A percentile compares a stretch with the other conserved stretches of the same genome.
These are phyloP conservation scores for Neonectria hederae DNA, from an alignment of 2,329 filamentous ascomycete genomes.

Conservation along the genomic window DNA sequence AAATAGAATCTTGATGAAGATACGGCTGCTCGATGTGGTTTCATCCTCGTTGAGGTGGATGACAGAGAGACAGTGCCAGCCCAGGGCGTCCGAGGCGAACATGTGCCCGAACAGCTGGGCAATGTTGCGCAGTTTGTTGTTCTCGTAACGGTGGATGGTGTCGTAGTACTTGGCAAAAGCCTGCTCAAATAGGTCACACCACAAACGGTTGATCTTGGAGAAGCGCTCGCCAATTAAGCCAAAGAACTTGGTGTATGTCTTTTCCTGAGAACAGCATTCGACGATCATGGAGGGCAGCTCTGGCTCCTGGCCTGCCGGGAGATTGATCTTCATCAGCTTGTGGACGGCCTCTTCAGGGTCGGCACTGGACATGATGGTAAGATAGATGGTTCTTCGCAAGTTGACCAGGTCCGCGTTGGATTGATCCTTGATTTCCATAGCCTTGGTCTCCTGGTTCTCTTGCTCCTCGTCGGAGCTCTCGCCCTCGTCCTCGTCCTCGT, in stretches of 20 bases:
- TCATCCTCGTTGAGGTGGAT: slow-evolving; percentile 96
- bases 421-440: slow-evolving; percentile 96
- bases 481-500: slow-evolving; percentile 68
- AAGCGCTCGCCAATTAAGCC: slow-evolving; percentile 94
- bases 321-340: slow-evolving; percentile 93
- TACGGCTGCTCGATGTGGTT: slow-evolving; percentile 94
- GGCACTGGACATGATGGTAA: slow-evolving; percentile 96
- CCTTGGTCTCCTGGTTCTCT: slow-evolving; percentile 80
- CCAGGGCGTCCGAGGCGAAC: slow-evolving; percentile 85
- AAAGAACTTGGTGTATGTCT: slow-evolving; percentile 97
- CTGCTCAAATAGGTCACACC: slow-evolving; percentile 92
- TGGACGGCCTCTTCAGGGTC: slow-evolving; percentile 97
- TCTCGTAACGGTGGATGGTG: slow-evolving; percentile 96
- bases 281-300: slow-evolving; percentile 97
- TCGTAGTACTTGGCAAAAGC: slow-evolving; percentile 94
- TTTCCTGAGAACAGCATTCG: slow-evolving; percentile 95
- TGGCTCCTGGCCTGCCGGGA: slow-evolving; percentile 85
- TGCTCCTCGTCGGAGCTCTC: slow-evolving; percentile 77
- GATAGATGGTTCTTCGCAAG: slow-evolving; percentile 90
- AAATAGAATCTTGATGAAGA: slow-evolving; percentile 98
- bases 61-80: slow-evolving; percentile 87
- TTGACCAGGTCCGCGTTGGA: slow-evolving; percentile 96
- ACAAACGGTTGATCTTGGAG: slow-evolving; percentile 93
- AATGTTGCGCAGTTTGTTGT: slow-evolving; percentile 93
- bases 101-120: slow-evolving; percentile 95